Base-by-base conservation (phyloP, 805 yeast genomes). In the Saturnispora sanitii region DNA sequence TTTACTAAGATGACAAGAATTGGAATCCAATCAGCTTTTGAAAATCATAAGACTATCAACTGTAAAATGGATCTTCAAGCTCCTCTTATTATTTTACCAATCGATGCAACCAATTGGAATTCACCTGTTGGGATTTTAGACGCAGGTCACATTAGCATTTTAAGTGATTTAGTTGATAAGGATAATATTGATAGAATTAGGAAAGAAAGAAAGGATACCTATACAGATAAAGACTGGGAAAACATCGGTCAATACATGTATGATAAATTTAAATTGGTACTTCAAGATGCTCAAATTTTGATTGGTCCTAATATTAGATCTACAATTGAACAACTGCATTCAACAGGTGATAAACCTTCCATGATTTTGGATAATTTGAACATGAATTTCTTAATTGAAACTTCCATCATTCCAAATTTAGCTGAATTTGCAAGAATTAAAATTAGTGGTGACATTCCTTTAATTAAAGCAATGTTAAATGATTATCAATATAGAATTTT, bases 71-170 rank as follows among this genome's bases (percentile, higher is more conserved):
- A 94, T 60, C 66, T 94, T 33, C 96, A 88, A 54, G 95, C 97
- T 0, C 99, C 99, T 0, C 66, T 92, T 49, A 77, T 94, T 18
- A 81, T 90, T 7, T 51, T 92, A 15, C 98, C 98, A 0, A 65
- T 86, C 25, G 84, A 86, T 53, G 82, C 94, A 0, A 69, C 75
- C 11, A 75, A 74, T 47, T 79, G 85, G 77, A 69, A 79, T 31
- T 78, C 96, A 0, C 94, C 96, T 0, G 94, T 95, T 48, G 84
- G 88, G 3, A 75, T 92, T 16, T 68, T 92, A 40, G 97, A 92
- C 67, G 96, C 96, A 6, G 99, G 99, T 54, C 96, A 90, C 58
- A 80, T 94, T 19, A 79, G 86, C 48, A 76, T 92, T 13, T 62
- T 67, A 2, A 84, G 95, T 55, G 92, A 88, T 51, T 68, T 90